phyloP scores from a whole-genome alignment of 2,329 filamentous ascomycete species.

The Bipolaris victoriae region DNA sequence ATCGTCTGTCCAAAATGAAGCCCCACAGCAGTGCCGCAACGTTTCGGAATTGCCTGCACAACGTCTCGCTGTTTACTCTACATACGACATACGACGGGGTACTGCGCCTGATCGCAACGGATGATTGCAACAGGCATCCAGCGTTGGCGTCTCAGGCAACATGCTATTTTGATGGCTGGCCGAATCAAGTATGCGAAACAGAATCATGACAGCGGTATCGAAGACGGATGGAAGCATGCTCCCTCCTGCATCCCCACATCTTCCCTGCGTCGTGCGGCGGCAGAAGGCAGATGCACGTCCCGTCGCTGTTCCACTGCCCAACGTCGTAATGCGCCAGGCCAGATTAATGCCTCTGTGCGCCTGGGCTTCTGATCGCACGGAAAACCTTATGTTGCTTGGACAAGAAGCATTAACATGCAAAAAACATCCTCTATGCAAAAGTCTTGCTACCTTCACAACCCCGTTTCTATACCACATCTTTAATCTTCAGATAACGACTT shows the following conservation, averaged over 20 bases:
- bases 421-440: neutral
- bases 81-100: neutral
- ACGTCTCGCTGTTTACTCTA: constrained; percentile 18
- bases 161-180: constrained; percentile 4
- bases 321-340: neutral
- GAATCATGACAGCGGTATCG: neutral
- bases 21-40: constrained; percentile 25
- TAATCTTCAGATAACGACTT: constrained; percentile 35
- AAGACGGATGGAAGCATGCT: constrained; percentile 5
- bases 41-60: constrained; percentile 27
- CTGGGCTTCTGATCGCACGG: neutral
- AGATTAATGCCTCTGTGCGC: neutral
- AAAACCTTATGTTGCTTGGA: neutral
- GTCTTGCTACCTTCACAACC: neutral
- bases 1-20: constrained; percentile 32
- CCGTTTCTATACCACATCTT: neutral
- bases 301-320: neutral
- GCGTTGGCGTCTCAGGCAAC: constrained; percentile 2
- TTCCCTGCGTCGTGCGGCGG: neutral
- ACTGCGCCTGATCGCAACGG: neutral
- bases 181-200: constrained; percentile 2
- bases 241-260: constrained; percentile 5
- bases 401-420: neutral
- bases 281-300: neutral
- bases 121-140: constrained; percentile 9